Conservation (phyloP, 495 filamentous ascomycete species). For the Tricharina praecox region DNA sequence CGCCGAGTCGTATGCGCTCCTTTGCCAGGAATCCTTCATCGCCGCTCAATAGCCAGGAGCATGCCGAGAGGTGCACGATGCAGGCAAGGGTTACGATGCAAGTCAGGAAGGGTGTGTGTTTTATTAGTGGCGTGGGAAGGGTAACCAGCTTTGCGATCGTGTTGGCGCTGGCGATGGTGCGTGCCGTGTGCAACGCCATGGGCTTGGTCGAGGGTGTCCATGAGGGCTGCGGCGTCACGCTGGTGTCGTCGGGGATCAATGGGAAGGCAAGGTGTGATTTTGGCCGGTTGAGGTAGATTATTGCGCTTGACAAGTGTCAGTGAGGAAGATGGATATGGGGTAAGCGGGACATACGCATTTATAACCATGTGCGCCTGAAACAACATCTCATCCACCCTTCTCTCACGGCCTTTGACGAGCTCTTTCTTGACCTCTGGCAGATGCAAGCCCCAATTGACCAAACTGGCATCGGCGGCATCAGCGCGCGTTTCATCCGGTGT, state of each 20-base stretch:
- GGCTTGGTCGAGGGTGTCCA: conserved; percentile 39
- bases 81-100: conserved; percentile 59
- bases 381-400: conserved; percentile 70
- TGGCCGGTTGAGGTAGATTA: conserved; percentile 59
- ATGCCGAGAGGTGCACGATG: conserved; percentile 44
- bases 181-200: conserved; percentile 53
- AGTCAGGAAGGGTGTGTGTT: conserved; percentile 78
- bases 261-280: conserved; percentile 43
- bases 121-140: conserved; percentile 51
- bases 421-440: conserved; percentile 59
- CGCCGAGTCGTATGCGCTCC: conserved; percentile 62
- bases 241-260: conserved; percentile 36
- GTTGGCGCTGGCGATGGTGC: conserved; percentile 60
- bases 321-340: conserved; percentile 23
- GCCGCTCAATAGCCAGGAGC: conserved; percentile 43
- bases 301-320: conserved; percentile 27
- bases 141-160: conserved; percentile 63
- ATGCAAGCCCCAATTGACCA: conserved; percentile 70
- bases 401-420: conserved; percentile 43
- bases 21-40: conserved; percentile 54
- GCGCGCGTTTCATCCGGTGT: conserved; percentile 17
- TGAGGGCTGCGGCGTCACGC: conserved; percentile 37
- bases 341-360: conserved; percentile 35
- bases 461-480: conserved; percentile 49
- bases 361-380: conserved; percentile 81